These are phyloP conservation scores for Aspergillus eucalypticola DNA, from an alignment of 2,329 filamentous ascomycete species.

Conservation along the genomic window DNA sequence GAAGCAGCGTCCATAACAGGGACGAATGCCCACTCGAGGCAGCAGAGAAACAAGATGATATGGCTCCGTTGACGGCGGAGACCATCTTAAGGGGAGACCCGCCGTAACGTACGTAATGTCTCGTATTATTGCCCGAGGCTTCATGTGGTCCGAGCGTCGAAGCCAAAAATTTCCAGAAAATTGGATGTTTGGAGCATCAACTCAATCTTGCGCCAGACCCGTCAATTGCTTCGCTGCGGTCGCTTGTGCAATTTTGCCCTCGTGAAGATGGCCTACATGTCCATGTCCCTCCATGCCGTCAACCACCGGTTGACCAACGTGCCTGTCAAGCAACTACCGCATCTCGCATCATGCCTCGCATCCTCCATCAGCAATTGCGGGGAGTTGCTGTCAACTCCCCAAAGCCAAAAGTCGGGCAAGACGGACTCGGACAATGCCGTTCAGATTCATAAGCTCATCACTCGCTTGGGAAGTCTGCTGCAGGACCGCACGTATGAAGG, in stretches of 20 bases:
- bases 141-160: slow-evolving; percentile 34
- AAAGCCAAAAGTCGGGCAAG: slow-evolving; percentile 59
- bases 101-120: slow-evolving; percentile 26
- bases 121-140: slow-evolving; percentile 26
- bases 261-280: slow-evolving; percentile 32
- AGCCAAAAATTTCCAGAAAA: slow-evolving; percentile 1
- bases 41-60: background rate
- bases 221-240: background rate
- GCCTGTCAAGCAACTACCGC: slow-evolving; percentile 70
- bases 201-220: slow-evolving; percentile 4
- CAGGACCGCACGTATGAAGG: slow-evolving; percentile 74
- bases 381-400: slow-evolving; percentile 63
- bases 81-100: background rate
- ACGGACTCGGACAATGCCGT: slow-evolving; percentile 65
- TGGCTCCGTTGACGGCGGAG: background rate
- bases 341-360: slow-evolving; percentile 69
- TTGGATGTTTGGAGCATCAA: background rate
- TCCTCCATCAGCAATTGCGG: slow-evolving; percentile 56
- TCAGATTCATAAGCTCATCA: slow-evolving; percentile 80
- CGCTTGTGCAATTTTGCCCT: background rate
- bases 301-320: slow-evolving; percentile 65
- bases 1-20: background rate
- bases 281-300: slow-evolving; percentile 45
- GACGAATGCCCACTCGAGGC: background rate
- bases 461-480: slow-evolving; percentile 73